Percentiles rank a stretch among this genome's conserved stretches.
Conservation (phyloP, 345 rosid species). For the Cardamine chenopodiifolia region DNA sequence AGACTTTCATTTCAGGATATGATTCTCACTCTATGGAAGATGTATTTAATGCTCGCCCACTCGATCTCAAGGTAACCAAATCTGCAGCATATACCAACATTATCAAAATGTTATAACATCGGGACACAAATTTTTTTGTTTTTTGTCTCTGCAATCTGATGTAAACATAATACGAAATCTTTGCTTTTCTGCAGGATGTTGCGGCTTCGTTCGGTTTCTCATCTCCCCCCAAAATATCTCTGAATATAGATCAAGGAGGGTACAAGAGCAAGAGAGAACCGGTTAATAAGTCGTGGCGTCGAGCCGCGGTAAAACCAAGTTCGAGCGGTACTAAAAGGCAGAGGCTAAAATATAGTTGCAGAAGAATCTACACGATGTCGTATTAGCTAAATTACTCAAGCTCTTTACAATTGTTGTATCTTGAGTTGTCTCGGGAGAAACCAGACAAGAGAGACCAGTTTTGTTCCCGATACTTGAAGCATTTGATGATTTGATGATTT, state of each 20-base stretch:
- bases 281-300: conserved; percentile 55
- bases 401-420: not conserved
- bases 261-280: conserved; percentile 71
- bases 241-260: conserved; percentile 74
- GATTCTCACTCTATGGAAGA: conserved; percentile 97
- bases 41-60: conserved; percentile 82
- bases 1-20: conserved; percentile 86
- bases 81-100: conserved; percentile 6
- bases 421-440: not conserved
- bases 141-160: not conserved
- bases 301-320: conserved; percentile 49
- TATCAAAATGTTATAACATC: not conserved
- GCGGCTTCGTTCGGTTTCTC: conserved; percentile 91
- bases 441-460: conserved; percentile 24
- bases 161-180: not conserved
- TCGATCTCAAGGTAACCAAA: conserved; percentile 71
- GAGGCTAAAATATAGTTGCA: not conserved
- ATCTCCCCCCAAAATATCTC: conserved; percentile 70
- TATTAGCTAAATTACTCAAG: not conserved
- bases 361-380: not conserved
- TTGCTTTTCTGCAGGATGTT: conserved; percentile 57
- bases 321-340: conserved; percentile 56
- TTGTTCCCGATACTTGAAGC: conserved; percentile 6
- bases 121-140: not conserved
- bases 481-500: conserved; percentile 2